Conservation (phyloP, 2,329 filamentous ascomycete genomes). For the Pseudogymnoascus sp. region DNA sequence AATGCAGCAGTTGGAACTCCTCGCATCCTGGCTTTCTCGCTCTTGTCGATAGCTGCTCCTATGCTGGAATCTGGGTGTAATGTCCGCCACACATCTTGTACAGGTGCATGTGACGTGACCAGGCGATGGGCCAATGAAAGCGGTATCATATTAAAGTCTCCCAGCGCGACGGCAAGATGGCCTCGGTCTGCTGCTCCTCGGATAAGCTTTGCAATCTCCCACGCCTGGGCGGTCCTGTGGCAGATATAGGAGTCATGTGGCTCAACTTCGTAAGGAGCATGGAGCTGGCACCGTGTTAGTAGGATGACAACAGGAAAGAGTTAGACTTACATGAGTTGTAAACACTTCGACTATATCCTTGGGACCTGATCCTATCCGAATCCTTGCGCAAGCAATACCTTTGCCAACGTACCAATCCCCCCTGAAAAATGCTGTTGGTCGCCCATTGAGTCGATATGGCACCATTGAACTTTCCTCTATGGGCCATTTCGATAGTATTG, state of each 20-base stretch:
- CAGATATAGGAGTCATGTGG: slow-evolving; percentile 78
- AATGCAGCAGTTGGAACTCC: slow-evolving; percentile 66
- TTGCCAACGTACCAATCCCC: slow-evolving; percentile 97
- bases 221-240: slow-evolving; percentile 85
- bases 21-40: slow-evolving; percentile 56
- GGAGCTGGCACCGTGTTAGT: slow-evolving; percentile 39
- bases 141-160: slow-evolving; percentile 97
- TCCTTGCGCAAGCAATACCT: slow-evolving; percentile 74
- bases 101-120: slow-evolving; percentile 67
- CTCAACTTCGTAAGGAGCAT: slow-evolving; percentile 77
- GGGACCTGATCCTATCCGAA: slow-evolving; percentile 56
- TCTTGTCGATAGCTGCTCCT: slow-evolving; percentile 58
- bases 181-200: slow-evolving; percentile 70
- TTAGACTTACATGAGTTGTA: slow-evolving; percentile 64
- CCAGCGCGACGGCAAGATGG: slow-evolving; percentile 74
- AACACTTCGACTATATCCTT: slow-evolving; percentile 78
- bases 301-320: not conserved
- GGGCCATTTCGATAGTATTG: slow-evolving; percentile 83
- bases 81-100: slow-evolving; percentile 76
- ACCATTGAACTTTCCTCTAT: slow-evolving; percentile 84
- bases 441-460: slow-evolving; percentile 81
- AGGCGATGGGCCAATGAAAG: slow-evolving; percentile 74
- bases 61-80: slow-evolving; percentile 77
- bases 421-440: slow-evolving; percentile 85
- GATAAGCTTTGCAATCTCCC: slow-evolving; percentile 88